phyloP scores from a whole-genome alignment of 371 early-diverging fungal genomes.

The Actinomucor elegans region DNA sequence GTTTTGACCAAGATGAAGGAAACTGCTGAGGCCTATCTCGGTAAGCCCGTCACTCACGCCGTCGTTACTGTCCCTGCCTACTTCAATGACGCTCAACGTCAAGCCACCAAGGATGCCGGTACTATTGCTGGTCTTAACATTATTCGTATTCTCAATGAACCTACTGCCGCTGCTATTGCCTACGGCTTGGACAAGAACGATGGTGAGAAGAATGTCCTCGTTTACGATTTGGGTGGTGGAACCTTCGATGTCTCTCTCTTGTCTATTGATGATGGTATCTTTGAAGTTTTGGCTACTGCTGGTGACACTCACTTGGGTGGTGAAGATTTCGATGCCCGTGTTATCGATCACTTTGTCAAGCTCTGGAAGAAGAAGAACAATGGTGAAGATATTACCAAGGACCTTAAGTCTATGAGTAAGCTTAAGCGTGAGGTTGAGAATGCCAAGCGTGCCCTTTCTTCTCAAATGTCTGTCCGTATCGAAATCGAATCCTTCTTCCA shows the following conservation, averaged over 20 bases:
- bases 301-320: conserved; percentile 97
- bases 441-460: conserved; percentile 90
- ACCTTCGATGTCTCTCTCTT: conserved; percentile 94
- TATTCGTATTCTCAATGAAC: conserved; percentile 96
- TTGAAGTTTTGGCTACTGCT: conserved; percentile 84
- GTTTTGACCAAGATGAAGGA: conserved; percentile 94
- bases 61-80: conserved; percentile 82
- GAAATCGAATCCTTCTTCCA: conserved; percentile 92
- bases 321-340: conserved; percentile 91
- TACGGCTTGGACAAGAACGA: conserved; percentile 88
- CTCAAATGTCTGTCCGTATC: conserved; percentile 76
- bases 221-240: conserved; percentile 98
- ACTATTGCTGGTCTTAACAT: conserved; percentile 94
- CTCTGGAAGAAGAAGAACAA: conserved; percentile 75
- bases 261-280: conserved; percentile 85
- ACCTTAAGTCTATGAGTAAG: conserved; percentile 80
- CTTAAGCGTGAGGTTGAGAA: conserved; percentile 88
- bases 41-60: conserved; percentile 80
- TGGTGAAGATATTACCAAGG: conserved; percentile 68
- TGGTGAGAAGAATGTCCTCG: conserved; percentile 85
- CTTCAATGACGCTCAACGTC: conserved; percentile 92
- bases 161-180: conserved; percentile 97
- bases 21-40: conserved; percentile 81
- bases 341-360: conserved; percentile 80
- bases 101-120: conserved; percentile 98